Percentiles rank a stretch among this genome's conserved stretches.
These are phyloP conservation scores for Penicillium palitans DNA, from an alignment of 2,329 filamentous ascomycete species.

Conservation along the genomic window DNA sequence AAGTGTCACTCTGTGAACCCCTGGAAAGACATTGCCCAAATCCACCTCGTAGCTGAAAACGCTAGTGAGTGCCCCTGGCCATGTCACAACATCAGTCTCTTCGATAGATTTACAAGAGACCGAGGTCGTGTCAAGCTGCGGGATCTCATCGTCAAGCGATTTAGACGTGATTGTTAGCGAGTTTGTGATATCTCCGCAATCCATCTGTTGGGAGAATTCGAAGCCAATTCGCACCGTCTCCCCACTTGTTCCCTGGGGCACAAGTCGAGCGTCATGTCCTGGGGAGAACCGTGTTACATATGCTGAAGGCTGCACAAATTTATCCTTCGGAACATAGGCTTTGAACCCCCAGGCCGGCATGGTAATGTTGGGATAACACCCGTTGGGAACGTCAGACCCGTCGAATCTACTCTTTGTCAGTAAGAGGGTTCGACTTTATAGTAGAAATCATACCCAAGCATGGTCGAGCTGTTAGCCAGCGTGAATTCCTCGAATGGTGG, in stretches of 20 bases:
- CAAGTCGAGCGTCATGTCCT: constrained; percentile 46
- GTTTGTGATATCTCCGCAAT: constrained; percentile 56
- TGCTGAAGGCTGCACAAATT: constrained; percentile 55
- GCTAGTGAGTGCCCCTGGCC: constrained; percentile 58
- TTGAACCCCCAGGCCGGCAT: constrained; percentile 56
- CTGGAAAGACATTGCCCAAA: constrained; percentile 30
- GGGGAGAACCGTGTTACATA: constrained; percentile 40
- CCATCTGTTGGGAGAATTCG: constrained; percentile 62
- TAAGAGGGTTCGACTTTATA: constrained; percentile 53
- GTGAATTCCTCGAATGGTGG: constrained; percentile 57
- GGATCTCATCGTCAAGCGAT: constrained; percentile 42
- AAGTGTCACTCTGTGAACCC: constrained; percentile 60
- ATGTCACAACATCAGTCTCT: constrained; percentile 48
- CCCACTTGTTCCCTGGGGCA: background rate
- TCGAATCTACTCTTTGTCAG: constrained; percentile 57
- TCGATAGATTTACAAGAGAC: constrained; percentile 49
- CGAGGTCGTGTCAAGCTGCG: constrained; percentile 46
- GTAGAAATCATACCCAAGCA: constrained; percentile 50
- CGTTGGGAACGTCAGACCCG: constrained; percentile 59
- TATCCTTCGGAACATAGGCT: constrained; percentile 60
- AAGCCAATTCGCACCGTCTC: constrained; percentile 31
- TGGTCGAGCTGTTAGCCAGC: constrained; percentile 47
- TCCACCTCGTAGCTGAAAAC: constrained; percentile 50
- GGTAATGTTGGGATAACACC: constrained; percentile 49
- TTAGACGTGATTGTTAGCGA: constrained; percentile 56